A percentile compares a stretch with the other conserved stretches of the same genome.
Evolutionary conservation across 768 basidiomycete genomes (phyloP).

Genomic region (Lactarius deliciosus): DNA sequence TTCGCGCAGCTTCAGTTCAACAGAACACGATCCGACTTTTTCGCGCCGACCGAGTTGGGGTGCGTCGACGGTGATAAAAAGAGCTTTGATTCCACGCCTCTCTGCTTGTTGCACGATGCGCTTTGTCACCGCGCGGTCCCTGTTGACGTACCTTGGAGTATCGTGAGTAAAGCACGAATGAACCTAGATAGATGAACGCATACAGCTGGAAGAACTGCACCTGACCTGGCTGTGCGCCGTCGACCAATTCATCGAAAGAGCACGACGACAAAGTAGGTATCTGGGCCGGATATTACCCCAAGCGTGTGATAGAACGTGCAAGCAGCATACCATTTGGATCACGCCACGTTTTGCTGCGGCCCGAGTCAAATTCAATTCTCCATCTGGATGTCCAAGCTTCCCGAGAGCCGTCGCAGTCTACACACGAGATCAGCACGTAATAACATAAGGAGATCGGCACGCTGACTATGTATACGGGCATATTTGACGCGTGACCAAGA

Average conservation of each 20-base stretch:
- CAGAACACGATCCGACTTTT: conserved; percentile 46
- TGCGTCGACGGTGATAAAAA: conserved; percentile 98
- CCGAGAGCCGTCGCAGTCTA: conserved; percentile 85
- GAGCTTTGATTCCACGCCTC: conserved; percentile 81
- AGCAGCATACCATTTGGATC: conserved; percentile 64
- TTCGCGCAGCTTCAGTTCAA: neutral
- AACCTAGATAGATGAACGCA: conserved; percentile 29
- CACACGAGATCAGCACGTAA: neutral
- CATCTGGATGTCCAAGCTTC: conserved; percentile 94
- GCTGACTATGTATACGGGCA: conserved; percentile 80
- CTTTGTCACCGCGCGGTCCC: conserved; percentile 81
- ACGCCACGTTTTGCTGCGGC: conserved; percentile 80
- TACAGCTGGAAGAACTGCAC: conserved; percentile 85
- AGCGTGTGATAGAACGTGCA: neutral
- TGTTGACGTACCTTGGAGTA: conserved; percentile 77
- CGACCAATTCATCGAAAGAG: conserved; percentile 94
- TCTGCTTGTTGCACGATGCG: conserved; percentile 90
- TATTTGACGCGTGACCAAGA: conserved; percentile 67
- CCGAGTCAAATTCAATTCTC: conserved; percentile 86
- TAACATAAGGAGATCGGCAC: neutral
- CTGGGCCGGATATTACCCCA: conserved; percentile 40
- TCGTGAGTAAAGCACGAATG: conserved; percentile 16
- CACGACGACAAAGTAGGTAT: conserved; percentile 95
- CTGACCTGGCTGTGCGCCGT: conserved; percentile 77
- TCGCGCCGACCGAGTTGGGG: conserved; percentile 93